These are phyloP conservation scores for Suhomyces guaymorum DNA, from an alignment of 1,139 yeast species.

Conservation along the genomic window DNA sequence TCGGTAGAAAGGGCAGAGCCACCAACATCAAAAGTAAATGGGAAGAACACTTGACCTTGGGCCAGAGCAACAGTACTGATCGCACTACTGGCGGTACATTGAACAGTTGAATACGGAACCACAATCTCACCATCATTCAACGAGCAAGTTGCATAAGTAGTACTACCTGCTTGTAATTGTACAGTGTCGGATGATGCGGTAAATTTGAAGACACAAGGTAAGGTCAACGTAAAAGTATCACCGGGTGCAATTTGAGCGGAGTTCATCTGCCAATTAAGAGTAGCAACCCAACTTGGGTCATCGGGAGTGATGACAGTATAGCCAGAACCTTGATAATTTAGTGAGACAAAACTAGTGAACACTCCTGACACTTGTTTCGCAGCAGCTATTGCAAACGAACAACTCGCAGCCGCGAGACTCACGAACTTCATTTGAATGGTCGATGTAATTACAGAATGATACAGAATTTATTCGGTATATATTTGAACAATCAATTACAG, in stretches of 20 bases:
- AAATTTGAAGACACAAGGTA: constrained; percentile 8
- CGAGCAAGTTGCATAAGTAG: constrained; percentile 13
- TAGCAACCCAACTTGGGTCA: constrained; percentile 12
- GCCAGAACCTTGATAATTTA: constrained; percentile 1
- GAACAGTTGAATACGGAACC: background rate
- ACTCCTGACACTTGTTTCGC: constrained; percentile 18
- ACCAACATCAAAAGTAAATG: constrained; percentile 30
- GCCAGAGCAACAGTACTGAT: constrained; percentile 12
- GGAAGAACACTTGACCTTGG: constrained; percentile 26
- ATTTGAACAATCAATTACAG: no score
- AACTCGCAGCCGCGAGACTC: no score
- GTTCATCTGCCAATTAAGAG: constrained; percentile 10
- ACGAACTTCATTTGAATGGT: no score
- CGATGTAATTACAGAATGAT: no score
- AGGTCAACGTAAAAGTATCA: constrained; percentile 8
- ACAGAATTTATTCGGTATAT: no score
- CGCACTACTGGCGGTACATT: background rate
- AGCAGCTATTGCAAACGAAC: constrained; percentile 4
- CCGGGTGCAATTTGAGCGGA: constrained; percentile 10
- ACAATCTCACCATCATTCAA: constrained; percentile 10
- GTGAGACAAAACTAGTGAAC: constrained; percentile 20
- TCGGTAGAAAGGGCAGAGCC: constrained; percentile 20
- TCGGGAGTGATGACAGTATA: constrained; percentile 1
- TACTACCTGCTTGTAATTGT: constrained; percentile 5
- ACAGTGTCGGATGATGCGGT: constrained; percentile 6